Conservation (phyloP, 208 protist genomes). For the Entamoeba dispar region DNA sequence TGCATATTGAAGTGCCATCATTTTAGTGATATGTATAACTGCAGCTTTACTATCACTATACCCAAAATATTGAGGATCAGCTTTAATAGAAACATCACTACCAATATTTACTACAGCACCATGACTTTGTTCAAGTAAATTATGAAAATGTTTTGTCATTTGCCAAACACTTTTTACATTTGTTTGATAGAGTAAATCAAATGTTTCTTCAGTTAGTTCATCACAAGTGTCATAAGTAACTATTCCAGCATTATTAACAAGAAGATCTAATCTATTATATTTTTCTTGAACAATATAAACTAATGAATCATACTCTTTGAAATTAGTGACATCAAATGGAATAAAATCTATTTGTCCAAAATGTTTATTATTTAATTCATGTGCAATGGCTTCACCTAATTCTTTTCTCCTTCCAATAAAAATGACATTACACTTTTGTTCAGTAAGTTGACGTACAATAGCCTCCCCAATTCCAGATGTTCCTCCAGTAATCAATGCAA, state of each 20-base stretch:
- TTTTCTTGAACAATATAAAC: not conserved
- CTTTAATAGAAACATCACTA: not conserved
- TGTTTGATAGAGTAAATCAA: not conserved
- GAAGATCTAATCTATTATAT: not conserved
- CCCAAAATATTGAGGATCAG: not conserved
- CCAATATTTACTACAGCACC: not conserved
- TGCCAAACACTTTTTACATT: not conserved
- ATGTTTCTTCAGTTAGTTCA: not conserved
- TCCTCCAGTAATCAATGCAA: not conserved
- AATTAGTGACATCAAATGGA: not conserved
- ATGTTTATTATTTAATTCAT: not conserved
- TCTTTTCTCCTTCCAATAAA: not conserved
- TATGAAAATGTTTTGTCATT: not conserved
- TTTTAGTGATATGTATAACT: not conserved
- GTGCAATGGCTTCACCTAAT: not conserved
- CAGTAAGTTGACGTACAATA: not conserved
- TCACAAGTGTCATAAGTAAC: not conserved
- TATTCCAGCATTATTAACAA: not conserved
- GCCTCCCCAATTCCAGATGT: not conserved
- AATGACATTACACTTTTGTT: not conserved
- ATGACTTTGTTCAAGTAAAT: not conserved
- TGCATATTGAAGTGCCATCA: not conserved
- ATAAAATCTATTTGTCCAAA: not conserved
- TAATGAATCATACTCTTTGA: not conserved
- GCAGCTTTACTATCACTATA: not conserved